Conservation (phyloP, 2,329 filamentous ascomycete species). For the Pyricularia sp. region DNA sequence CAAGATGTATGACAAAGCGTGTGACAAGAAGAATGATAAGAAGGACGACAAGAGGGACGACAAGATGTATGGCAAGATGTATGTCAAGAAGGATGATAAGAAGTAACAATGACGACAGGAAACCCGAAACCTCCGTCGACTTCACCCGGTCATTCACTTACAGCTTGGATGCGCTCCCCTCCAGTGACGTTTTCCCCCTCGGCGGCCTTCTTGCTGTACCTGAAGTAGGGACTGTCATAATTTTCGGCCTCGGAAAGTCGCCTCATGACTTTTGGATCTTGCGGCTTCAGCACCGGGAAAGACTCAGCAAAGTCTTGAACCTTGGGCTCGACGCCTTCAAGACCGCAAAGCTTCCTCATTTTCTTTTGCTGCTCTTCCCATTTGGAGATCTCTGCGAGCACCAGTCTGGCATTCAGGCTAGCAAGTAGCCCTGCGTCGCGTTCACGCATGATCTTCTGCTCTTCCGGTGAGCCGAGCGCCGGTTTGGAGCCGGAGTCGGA, state of each 20-base stretch:
- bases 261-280: not conserved
- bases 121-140: too few relatives aligned
- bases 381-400: not conserved
- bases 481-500: too few relatives aligned
- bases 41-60: too few relatives aligned
- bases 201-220: not conserved
- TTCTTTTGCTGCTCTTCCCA: not conserved
- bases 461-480: too few relatives aligned
- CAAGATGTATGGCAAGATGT: too few relatives aligned
- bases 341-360: not conserved
- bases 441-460: too few relatives aligned
- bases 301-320: not conserved
- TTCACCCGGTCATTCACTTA: not conserved
- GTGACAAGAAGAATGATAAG: too few relatives aligned
- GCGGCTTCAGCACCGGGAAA: not conserved
- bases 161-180: not conserved
- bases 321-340: not conserved
- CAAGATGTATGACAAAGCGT: too few relatives aligned
- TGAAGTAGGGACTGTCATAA: not conserved
- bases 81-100: too few relatives aligned
- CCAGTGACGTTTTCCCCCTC: not conserved
- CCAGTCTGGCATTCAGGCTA: not conserved
- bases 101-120: too few relatives aligned
- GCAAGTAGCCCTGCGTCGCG: not conserved
- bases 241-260: not conserved